These are phyloP conservation scores for Gentiana macrophylla DNA, from an alignment of 257 asterid genomes.

Conservation along the genomic window DNA sequence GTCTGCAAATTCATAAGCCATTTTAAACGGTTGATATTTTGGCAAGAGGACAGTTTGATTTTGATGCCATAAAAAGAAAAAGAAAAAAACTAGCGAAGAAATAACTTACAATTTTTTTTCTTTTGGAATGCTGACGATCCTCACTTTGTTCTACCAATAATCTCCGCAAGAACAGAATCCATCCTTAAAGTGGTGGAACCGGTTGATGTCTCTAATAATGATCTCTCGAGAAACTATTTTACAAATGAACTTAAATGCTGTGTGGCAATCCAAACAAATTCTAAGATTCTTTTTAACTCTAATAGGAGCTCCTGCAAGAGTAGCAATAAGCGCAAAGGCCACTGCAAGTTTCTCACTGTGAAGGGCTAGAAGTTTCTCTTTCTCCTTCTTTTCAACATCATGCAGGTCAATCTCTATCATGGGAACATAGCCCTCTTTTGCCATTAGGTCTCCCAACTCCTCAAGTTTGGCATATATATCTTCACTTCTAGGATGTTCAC, in stretches of 20 bases:
- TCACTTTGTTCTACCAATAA: constrained; percentile 37
- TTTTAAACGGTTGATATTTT: not conserved
- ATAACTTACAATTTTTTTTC: no score
- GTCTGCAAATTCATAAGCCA: not conserved
- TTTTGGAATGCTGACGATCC: no score
- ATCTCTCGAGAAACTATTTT: constrained; percentile 56
- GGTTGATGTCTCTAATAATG: constrained; percentile 55
- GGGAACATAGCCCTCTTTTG: constrained; percentile 63
- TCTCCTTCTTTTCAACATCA: constrained; percentile 44
- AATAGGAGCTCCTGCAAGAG: constrained; percentile 60
- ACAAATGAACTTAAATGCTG: constrained; percentile 59
- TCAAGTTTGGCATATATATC: constrained; percentile 61
- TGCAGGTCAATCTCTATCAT: constrained; percentile 57
- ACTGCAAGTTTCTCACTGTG: constrained; percentile 89
- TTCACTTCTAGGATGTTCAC: constrained; percentile 42
- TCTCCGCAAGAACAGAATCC: constrained; percentile 82
- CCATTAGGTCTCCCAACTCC: constrained; percentile 46
- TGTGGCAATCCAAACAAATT: constrained; percentile 74
- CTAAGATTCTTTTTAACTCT: constrained; percentile 76
- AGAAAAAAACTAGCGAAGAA: no score
- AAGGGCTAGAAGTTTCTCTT: constrained; percentile 50
- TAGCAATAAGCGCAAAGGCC: constrained; percentile 59
- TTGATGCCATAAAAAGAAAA: not conserved
- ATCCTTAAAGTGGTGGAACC: constrained; percentile 71
- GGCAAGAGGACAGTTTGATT: not conserved